These are phyloP conservation scores for Phialophora expanda DNA, from an alignment of 2,329 filamentous ascomycete species.

Conservation along the genomic window DNA sequence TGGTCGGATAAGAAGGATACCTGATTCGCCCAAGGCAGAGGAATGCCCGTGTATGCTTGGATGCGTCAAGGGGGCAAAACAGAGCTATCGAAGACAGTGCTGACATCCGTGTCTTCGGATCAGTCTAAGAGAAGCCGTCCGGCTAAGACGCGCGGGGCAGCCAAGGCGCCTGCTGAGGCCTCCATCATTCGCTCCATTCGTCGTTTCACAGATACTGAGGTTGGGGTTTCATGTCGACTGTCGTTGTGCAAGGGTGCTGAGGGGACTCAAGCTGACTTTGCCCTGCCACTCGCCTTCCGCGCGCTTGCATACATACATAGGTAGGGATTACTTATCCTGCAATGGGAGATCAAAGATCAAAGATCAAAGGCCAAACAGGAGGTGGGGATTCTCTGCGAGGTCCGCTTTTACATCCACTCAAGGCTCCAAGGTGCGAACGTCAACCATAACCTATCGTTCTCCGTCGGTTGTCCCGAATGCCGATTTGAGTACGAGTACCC, in stretches of 20 bases:
- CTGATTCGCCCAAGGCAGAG: conserved; percentile 2
- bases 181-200: neutral
- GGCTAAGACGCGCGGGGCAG: conserved; percentile 5
- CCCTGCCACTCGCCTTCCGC: neutral
- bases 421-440: neutral
- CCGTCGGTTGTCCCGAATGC: neutral
- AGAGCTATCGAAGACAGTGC: conserved; percentile 29
- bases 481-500: neutral
- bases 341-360: neutral
- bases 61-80: conserved; percentile 22
- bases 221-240: neutral
- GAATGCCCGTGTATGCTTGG: neutral
- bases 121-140: conserved; percentile 4
- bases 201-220: neutral
- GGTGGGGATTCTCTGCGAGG: neutral
- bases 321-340: conserved; percentile 2
- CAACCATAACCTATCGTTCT: conserved; percentile 3
- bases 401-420: neutral
- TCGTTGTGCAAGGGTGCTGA: neutral
- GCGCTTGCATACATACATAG: neutral
- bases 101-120: conserved; percentile 21
- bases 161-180: neutral
- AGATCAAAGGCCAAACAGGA: neutral
- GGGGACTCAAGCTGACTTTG: neutral
- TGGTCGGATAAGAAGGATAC: conserved; percentile 12